Conservation (phyloP, 75 land plant genomes). For the Cupressus sempervirens region DNA sequence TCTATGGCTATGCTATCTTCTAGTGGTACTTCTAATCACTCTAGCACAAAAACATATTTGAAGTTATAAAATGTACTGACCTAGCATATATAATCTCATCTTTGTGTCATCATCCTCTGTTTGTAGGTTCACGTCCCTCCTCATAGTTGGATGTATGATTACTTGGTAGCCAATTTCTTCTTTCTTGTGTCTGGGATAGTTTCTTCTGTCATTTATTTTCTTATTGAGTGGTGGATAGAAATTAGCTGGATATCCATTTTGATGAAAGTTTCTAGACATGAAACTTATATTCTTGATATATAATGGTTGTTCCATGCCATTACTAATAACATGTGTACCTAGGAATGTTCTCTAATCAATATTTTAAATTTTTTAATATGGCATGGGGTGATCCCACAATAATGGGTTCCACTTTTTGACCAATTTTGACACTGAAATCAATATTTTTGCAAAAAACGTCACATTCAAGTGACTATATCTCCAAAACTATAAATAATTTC, state of each 20-base stretch:
- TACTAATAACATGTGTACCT: neutral
- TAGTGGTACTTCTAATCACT: neutral
- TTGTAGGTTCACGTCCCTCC: neutral
- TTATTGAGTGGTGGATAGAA: neutral
- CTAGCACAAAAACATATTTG: neutral
- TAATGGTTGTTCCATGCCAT: neutral
- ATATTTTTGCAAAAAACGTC: no score
- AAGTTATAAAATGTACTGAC: neutral
- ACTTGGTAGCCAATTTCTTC: neutral
- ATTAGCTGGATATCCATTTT: neutral
- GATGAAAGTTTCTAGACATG: neutral
- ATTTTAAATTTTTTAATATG: neutral
- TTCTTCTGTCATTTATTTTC: neutral
- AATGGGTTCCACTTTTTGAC: no score
- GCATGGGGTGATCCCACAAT: neutral
- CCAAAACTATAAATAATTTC: no score
- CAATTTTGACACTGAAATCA: no score
- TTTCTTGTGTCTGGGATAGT: neutral
- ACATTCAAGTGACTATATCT: no score
- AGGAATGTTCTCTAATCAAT: neutral
- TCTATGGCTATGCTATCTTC: neutral
- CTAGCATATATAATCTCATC: neutral
- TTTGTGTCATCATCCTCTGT: neutral
- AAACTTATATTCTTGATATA: neutral
- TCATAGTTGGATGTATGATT: neutral